phyloP scores from a whole-genome alignment of 139 green algal genomes.

The Eudorina sp. region DNA sequence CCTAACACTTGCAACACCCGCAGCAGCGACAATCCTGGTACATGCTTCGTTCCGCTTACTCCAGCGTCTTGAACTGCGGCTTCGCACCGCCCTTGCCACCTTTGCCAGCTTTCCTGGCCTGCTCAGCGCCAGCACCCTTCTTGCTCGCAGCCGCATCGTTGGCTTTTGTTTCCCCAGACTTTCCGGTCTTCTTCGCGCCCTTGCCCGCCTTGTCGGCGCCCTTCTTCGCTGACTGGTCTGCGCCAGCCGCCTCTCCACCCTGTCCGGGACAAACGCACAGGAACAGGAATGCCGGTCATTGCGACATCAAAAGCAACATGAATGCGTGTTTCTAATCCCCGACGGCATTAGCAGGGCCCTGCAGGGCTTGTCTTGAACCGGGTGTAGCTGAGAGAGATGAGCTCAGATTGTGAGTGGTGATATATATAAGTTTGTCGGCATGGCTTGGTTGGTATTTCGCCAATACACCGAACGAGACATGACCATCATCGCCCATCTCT shows the following conservation, averaged over 20 bases:
- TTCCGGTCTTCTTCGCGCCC: neutral
- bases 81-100: neutral
- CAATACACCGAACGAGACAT: constrained; percentile 75
- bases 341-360: too few relatives aligned
- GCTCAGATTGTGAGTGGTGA: constrained; percentile 75
- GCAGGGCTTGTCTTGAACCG: too few relatives aligned
- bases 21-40: too few relatives aligned
- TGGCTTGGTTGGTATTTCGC: constrained; percentile 65
- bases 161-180: neutral
- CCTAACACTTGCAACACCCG: too few relatives aligned
- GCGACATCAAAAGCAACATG: too few relatives aligned
- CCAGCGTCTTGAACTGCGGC: constrained; percentile 23
- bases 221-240: too few relatives aligned
- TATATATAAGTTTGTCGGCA: constrained; percentile 66
- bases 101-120: neutral
- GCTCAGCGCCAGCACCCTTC: neutral
- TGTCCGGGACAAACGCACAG: too few relatives aligned
- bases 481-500: constrained; percentile 58
- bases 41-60: too few relatives aligned
- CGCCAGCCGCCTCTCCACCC: too few relatives aligned
- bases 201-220: neutral
- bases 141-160: neutral
- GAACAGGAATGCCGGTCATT: too few relatives aligned
- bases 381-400: too few relatives aligned
- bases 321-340: too few relatives aligned